phyloP scores from a whole-genome alignment of 108 stramenopile species.

The Cyclotella baltica region DNA sequence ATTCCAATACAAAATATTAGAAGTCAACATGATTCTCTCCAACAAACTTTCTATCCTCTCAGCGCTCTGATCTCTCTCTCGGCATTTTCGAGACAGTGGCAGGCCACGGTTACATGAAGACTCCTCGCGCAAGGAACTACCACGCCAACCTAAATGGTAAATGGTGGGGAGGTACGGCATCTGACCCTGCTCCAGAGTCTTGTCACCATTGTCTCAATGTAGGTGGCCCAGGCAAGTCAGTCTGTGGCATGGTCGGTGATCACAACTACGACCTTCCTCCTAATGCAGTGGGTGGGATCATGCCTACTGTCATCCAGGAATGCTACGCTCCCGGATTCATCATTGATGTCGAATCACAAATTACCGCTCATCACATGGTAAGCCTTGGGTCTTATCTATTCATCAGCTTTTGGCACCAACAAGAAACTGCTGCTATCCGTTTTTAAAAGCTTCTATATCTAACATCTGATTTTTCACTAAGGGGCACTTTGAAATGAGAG shows the following conservation, averaged over 20 bases:
- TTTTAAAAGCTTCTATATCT: too few species aligned
- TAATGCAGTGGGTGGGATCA: constrained; percentile 44
- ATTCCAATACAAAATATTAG: too few species aligned
- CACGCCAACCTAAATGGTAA: constrained; percentile 35
- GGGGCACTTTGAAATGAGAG: constrained; percentile 63
- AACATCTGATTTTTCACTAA: too few species aligned
- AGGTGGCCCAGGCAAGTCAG: constrained; percentile 40
- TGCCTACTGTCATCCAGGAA: constrained; percentile 53
- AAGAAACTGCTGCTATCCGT: too few species aligned
- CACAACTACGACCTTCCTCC: constrained; percentile 59
- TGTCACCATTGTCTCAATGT: constrained; percentile 46
- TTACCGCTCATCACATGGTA: constrained; percentile 71
- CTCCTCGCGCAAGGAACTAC: constrained; percentile 53
- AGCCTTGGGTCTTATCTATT: too few species aligned
- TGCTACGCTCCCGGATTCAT: constrained; percentile 51
- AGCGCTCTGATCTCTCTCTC: too few species aligned
- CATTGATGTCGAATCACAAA: constrained; percentile 44
- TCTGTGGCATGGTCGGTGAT: constrained; percentile 34
- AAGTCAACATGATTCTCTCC: constrained; percentile 2
- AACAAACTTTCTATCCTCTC: constrained; percentile 4
- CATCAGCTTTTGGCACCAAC: too few species aligned
- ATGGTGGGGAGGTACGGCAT: constrained; percentile 22
- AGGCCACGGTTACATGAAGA: constrained; percentile 50
- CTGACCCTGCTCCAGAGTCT: constrained; percentile 29
- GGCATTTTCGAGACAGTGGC: constrained; percentile 20